phyloP scores from a whole-genome alignment of 805 yeast genomes.

The Schizosaccharomyces octosporus region DNA sequence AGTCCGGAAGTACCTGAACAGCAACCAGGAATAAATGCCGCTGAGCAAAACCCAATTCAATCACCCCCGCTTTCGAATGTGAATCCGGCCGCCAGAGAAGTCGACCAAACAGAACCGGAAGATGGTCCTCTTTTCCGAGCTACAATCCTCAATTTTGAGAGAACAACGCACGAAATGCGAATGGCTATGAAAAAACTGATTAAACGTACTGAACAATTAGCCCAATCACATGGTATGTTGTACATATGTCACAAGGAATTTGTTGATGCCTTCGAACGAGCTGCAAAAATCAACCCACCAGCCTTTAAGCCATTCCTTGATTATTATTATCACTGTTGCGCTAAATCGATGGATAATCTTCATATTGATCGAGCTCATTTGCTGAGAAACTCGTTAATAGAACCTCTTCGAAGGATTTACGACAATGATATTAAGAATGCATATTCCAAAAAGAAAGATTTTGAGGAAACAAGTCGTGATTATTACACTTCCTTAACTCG shows the following conservation, averaged over 20 bases:
- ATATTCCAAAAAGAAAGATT: constrained; percentile 10
- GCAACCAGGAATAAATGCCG: not conserved
- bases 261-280: constrained; percentile 12
- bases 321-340: constrained; percentile 12
- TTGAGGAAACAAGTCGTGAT: constrained; percentile 21
- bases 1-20: not conserved
- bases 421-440: constrained; percentile 19
- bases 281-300: constrained; percentile 13
- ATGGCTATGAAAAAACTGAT: constrained; percentile 15
- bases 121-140: constrained; percentile 23
- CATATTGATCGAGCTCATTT: not conserved
- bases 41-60: not conserved
- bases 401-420: constrained; percentile 15
- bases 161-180: constrained; percentile 15
- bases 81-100: not conserved
- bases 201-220: constrained; percentile 15
- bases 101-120: constrained; percentile 14
- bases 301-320: constrained; percentile 13
- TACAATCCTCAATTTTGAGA: constrained; percentile 17
- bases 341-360: not conserved
- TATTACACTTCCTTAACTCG: constrained; percentile 22
- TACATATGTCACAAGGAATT: constrained; percentile 8
- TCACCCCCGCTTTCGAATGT: not conserved
- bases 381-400: constrained; percentile 10
- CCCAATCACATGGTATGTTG: constrained; percentile 12